Conservation (phyloP, 2,329 filamentous ascomycete species). For the Grosmannia serpens region DNA sequence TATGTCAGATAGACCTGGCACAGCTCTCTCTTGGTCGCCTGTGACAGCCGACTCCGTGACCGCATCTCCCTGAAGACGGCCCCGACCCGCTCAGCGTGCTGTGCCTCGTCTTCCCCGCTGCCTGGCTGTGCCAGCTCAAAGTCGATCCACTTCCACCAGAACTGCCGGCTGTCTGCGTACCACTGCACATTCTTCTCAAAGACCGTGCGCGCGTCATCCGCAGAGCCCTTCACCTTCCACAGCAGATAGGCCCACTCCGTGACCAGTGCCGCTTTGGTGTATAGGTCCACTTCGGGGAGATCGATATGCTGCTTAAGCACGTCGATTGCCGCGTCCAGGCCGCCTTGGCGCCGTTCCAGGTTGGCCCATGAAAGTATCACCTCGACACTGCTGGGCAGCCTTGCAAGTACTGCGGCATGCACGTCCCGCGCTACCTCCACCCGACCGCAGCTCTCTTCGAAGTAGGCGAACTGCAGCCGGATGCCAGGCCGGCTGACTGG, state of each 20-base stretch:
- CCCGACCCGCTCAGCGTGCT: constrained; percentile 65
- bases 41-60: constrained; percentile 57
- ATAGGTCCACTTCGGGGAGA: constrained; percentile 56
- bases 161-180: constrained; percentile 74
- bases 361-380: constrained; percentile 84
- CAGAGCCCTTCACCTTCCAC: constrained; percentile 76
- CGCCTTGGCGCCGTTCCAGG: constrained; percentile 69
- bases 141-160: constrained; percentile 81
- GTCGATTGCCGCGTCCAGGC: constrained; percentile 72
- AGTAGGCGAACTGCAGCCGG: constrained; percentile 84
- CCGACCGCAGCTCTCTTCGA: constrained; percentile 76
- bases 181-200: constrained; percentile 74
- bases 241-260: constrained; percentile 79
- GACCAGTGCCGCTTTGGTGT: constrained; percentile 76
- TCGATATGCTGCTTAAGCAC: constrained; percentile 76
- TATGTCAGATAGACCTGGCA: constrained; percentile 72
- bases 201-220: constrained; percentile 70
- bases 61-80: constrained; percentile 67
- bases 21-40: constrained; percentile 60
- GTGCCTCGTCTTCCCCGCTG: constrained; percentile 47
- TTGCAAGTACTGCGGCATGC: constrained; percentile 65
- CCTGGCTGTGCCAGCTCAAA: constrained; percentile 83
- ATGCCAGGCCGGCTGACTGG: constrained; percentile 76
- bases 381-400: constrained; percentile 72
- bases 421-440: constrained; percentile 73